These are phyloP conservation scores for Aspergillus terreus DNA, from an alignment of 2,329 filamentous ascomycete species.

Conservation along the genomic window DNA sequence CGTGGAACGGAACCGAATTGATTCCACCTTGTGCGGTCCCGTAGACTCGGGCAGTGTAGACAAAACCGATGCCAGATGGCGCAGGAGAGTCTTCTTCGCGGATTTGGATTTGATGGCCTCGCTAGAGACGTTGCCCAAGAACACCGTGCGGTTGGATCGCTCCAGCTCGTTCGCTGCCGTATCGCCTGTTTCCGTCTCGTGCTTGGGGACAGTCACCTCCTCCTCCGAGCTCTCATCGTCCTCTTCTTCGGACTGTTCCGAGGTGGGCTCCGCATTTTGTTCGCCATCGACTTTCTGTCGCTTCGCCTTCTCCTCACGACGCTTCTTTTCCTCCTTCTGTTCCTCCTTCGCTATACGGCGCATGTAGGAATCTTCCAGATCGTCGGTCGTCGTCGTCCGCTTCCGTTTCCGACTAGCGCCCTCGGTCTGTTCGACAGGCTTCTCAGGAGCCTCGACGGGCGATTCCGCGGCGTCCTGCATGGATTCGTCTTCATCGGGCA, in stretches of 20 bases:
- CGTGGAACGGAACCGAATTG: slow-evolving; percentile 88
- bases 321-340: slow-evolving; percentile 33
- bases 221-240: slow-evolving; percentile 32
- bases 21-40: slow-evolving; percentile 72
- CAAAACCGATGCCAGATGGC: slow-evolving; percentile 75
- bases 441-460: slow-evolving; percentile 48
- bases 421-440: slow-evolving; percentile 27
- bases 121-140: slow-evolving; percentile 85
- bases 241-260: slow-evolving; percentile 24
- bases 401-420: slow-evolving; percentile 49
- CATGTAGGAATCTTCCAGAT: slow-evolving; percentile 44
- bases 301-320: slow-evolving; percentile 34
- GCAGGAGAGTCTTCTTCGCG: slow-evolving; percentile 71
- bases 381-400: slow-evolving; percentile 48
- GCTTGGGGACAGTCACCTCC: slow-evolving; percentile 32
- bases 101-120: slow-evolving; percentile 77
- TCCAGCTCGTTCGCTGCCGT: slow-evolving; percentile 60
- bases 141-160: slow-evolving; percentile 85
- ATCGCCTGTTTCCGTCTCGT: slow-evolving; percentile 37
- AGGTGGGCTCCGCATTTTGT: slow-evolving; percentile 50
- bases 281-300: slow-evolving; percentile 36
- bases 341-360: slow-evolving; percentile 42
- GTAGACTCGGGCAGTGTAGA: slow-evolving; percentile 47
- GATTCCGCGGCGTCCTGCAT: slow-evolving; percentile 43
- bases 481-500: slow-evolving; percentile 33